Percentiles rank a stretch among this genome's conserved stretches.
These are phyloP conservation scores for Toxicodendron radicans DNA, from an alignment of 345 rosid species.

Conservation along the genomic window DNA sequence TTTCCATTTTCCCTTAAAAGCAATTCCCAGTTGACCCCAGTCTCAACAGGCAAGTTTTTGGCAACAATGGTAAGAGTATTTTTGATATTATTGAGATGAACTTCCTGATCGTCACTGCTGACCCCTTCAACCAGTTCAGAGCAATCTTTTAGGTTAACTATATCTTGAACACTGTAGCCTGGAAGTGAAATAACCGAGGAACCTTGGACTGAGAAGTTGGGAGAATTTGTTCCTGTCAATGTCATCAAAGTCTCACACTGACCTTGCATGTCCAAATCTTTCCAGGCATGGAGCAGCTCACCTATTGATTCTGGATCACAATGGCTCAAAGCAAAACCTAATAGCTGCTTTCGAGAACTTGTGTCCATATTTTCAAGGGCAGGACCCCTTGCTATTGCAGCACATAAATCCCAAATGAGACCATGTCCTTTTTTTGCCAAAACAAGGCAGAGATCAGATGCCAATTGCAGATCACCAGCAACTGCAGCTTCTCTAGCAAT, in stretches of 20 bases:
- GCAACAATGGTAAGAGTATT: conserved; percentile 59
- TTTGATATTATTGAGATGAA: conserved; percentile 43
- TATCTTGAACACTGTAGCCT: conserved; percentile 41
- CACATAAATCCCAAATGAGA: conserved; percentile 92
- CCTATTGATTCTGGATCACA: conserved; percentile 92
- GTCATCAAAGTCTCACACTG: conserved; percentile 69
- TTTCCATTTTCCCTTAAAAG: conserved; percentile 72
- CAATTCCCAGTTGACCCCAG: conserved; percentile 54
- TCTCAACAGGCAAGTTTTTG: conserved; percentile 55
- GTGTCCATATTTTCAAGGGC: conserved; percentile 86
- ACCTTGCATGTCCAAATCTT: conserved; percentile 89
- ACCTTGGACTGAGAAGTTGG: conserved; percentile 42
- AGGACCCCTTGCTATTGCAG: conserved; percentile 98
- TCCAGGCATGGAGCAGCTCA: conserved; percentile 96
- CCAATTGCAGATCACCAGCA: conserved; percentile 94
- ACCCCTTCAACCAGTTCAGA: conserved; percentile 46
- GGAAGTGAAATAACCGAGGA: conserved; percentile 28
- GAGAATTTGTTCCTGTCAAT: conserved; percentile 52
- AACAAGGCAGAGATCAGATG: conserved; percentile 87
- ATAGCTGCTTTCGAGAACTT: conserved; percentile 69
- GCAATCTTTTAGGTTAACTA: conserved; percentile 46
- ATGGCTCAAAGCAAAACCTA: conserved; percentile 92
- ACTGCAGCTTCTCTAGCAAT: conserved; percentile 99
- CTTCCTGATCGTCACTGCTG: conserved; percentile 43
- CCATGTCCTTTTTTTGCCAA: conserved; percentile 91